phyloP scores from a whole-genome alignment of 2,329 filamentous ascomycete species.

The Aureobasidium pullulans region DNA sequence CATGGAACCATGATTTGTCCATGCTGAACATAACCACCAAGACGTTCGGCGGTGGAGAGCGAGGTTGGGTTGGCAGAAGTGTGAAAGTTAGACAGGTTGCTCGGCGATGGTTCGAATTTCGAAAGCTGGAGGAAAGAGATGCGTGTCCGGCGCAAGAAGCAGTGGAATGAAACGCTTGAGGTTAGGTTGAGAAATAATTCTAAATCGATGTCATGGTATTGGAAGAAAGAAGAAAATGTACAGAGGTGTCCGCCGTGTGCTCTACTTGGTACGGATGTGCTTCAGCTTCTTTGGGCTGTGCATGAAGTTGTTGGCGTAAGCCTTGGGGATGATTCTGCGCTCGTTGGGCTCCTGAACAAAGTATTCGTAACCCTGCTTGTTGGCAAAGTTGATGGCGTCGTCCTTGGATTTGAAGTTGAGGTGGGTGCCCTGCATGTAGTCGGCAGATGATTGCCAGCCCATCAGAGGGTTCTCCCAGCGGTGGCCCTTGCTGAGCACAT shows the following conservation, averaged over 20 bases:
- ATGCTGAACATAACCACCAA: constrained; percentile 42
- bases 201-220: constrained; percentile 13
- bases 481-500: constrained; percentile 83
- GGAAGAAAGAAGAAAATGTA: constrained; percentile 10
- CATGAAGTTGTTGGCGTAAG: constrained; percentile 93
- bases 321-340: constrained; percentile 80
- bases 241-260: constrained; percentile 7
- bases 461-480: constrained; percentile 98
- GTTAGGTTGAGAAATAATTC: background rate
- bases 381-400: constrained; percentile 87
- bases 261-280: constrained; percentile 67
- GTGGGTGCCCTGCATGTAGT: constrained; percentile 90
- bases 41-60: constrained; percentile 30
- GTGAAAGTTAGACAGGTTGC: constrained; percentile 36
- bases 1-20: constrained; percentile 40
- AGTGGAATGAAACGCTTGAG: background rate
- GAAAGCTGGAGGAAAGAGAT: constrained; percentile 10
- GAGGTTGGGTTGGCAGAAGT: constrained; percentile 43
- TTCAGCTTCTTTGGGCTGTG: constrained; percentile 83
- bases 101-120: constrained; percentile 37
- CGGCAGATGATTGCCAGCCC: constrained; percentile 95
- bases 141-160: background rate
- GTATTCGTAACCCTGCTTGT: constrained; percentile 99
- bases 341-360: constrained; percentile 95
- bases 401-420: constrained; percentile 89